These are phyloP conservation scores for Neurospora sp. DNA, from an alignment of 495 filamentous ascomycete genomes.

Conservation along the genomic window DNA sequence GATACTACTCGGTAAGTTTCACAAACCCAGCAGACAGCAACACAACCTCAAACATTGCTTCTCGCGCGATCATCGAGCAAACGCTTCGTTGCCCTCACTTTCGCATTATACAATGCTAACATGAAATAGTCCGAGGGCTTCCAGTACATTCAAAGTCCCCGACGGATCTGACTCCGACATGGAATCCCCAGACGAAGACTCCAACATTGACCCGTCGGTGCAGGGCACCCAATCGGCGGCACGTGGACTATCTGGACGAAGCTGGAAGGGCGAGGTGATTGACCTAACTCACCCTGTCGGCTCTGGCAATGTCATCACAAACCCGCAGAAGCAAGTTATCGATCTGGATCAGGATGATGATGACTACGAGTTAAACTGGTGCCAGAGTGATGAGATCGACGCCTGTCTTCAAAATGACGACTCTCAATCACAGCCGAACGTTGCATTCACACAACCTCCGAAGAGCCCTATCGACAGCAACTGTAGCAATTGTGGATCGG, in stretches of 20 bases:
- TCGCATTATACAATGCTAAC: not conserved
- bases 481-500: not conserved
- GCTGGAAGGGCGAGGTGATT: not conserved
- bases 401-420: slow-evolving; percentile 20
- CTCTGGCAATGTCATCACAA: not conserved
- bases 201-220: slow-evolving; percentile 1
- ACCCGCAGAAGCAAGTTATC: not conserved
- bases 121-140: not conserved
- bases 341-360: slow-evolving; percentile 2
- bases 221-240: not conserved
- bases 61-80: not conserved
- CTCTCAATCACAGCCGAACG: not conserved
- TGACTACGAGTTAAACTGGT: not conserved
- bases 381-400: slow-evolving; percentile 10
- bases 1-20: not conserved
- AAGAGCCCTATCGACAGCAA: not conserved
- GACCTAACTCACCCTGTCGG: not conserved
- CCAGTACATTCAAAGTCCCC: slow-evolving; percentile 18
- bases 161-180: slow-evolving; percentile 17
- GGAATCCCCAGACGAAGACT: slow-evolving; percentile 5
- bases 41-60: not conserved
- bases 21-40: not conserved
- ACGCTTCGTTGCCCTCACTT: not conserved
- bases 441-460: not conserved
- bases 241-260: not conserved